Conservation (phyloP, 805 yeast genomes). For the Yamadazyma takamatsuzukensis region DNA sequence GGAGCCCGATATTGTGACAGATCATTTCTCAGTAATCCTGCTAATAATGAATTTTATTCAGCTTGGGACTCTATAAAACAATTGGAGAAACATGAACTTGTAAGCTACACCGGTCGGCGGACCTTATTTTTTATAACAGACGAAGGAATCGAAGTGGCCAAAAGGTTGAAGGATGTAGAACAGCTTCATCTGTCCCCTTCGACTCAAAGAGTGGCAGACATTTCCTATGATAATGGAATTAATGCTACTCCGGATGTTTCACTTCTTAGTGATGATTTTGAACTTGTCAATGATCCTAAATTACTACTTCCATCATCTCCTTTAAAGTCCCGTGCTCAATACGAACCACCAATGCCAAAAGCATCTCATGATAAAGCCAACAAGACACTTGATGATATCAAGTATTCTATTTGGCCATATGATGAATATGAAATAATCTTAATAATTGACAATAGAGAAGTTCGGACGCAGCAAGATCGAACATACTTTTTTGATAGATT, state of each 20-base stretch:
- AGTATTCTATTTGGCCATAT: conserved; percentile 57
- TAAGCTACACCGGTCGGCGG: conserved; percentile 56
- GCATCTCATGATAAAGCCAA: conserved; percentile 22
- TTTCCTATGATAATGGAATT: conserved; percentile 34
- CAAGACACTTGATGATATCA: conserved; percentile 17
- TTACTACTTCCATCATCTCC: conserved; percentile 9
- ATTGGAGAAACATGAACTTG: conserved; percentile 56
- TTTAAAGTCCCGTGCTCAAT: not conserved
- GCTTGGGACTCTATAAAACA: conserved; percentile 76
- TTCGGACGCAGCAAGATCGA: conserved; percentile 64
- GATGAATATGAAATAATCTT: conserved; percentile 58
- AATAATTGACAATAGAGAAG: conserved; percentile 78
- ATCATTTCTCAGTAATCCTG: conserved; percentile 57
- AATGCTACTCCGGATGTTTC: conserved; percentile 22
- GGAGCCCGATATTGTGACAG: conserved; percentile 57
- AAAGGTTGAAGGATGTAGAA: conserved; percentile 48
- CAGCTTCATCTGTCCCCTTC: conserved; percentile 22
- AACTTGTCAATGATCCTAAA: conserved; percentile 7
- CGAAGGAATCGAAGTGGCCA: conserved; percentile 63
- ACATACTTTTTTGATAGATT: conserved; percentile 64
- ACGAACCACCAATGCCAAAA: not conserved
- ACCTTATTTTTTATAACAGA: conserved; percentile 62
- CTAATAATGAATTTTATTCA: conserved; percentile 60
- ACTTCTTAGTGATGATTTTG: conserved; percentile 7
- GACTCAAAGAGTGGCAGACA: conserved; percentile 14